Base-by-base conservation (phyloP, 345 rosid genomes). In the Murraya koenigii region DNA sequence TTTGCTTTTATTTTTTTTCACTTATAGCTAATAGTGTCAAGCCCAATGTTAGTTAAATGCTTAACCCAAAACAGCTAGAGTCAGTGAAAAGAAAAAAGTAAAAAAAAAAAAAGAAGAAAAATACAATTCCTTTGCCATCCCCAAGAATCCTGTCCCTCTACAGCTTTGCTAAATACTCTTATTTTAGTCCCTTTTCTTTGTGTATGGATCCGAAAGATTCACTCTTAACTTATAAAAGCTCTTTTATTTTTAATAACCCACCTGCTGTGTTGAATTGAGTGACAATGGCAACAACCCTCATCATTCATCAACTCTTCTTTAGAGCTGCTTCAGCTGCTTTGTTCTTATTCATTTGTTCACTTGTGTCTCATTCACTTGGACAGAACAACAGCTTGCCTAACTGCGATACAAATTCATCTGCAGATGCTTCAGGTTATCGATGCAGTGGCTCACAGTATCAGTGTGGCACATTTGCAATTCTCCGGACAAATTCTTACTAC, bases 131-230 rank as follows among this genome's bases (percentile, higher is more conserved):
- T 78, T 84, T 69, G 66, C 72, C 72, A 52, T 30, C 80, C 88
- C 90, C 94, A 80, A 91, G 88, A 88, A 72, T 87, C 84, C 74
- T 87, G 89, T 86, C 88, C 60, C 62, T 75, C 33, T 55, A 70
- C 54, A 20, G 63, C 80, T 78, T 75, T 74, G 62, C 58, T 28
- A 47, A 39, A 58, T 63, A 28, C 52, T 74, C 49, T 60, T 59
- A 64, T 47, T 77, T 79, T 70, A 13, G 6, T 10, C 10, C n/a
- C 35, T 56, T 28, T 32, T 59, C 73, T 78, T 69, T 32, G 20
- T 85, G 84, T 83, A 88, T 79, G 78, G 93, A 88, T 88, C 92
- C 90, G 83, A 88, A 84, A 84, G 78, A 80, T 87, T 84, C 85
- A 85, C 79, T 69, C 75, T 69, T 69, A 58, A 77, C 67, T 20